Conservation (phyloP, 2,329 filamentous ascomycete genomes). For the Aphanocladium album region DNA sequence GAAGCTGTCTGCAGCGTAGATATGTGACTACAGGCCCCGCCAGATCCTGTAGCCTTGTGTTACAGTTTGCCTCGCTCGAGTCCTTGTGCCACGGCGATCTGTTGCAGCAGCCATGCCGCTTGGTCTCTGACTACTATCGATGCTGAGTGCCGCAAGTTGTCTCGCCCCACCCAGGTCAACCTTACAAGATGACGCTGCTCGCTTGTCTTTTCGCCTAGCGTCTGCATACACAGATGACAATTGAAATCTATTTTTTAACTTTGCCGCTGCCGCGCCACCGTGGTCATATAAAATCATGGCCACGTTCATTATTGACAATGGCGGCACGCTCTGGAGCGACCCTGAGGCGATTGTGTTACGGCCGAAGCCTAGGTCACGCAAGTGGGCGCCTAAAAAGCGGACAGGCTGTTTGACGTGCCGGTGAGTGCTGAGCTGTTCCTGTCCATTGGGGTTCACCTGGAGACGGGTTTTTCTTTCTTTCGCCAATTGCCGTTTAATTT, state of each 20-base stretch:
- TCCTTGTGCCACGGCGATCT: not conserved
- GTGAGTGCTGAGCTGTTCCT: not conserved
- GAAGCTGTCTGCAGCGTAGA: too few relatives aligned
- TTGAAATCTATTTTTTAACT: too few relatives aligned
- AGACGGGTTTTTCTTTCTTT: not conserved
- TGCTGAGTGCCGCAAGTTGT: too few relatives aligned
- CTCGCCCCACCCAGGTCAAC: too few relatives aligned
- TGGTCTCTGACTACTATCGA: too few relatives aligned
- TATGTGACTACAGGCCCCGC: not conserved
- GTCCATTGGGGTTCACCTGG: not conserved
- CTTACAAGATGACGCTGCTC: too few relatives aligned
- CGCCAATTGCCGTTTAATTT: too few relatives aligned
- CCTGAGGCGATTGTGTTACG: not conserved
- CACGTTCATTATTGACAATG: not conserved
- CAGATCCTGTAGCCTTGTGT: not conserved
- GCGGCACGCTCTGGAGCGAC: not conserved
- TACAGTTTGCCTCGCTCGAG: not conserved
- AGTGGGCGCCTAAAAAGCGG: conserved; percentile 5
- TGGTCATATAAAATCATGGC: not conserved
- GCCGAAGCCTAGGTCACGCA: not conserved
- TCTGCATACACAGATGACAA: too few relatives aligned
- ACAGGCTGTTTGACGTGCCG: conserved; percentile 3
- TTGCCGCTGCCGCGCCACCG: too few relatives aligned
- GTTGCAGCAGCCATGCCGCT: too few relatives aligned
- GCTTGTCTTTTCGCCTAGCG: too few relatives aligned